Percentiles rank a stretch among this genome's conserved stretches.
Conservation (phyloP, 73 alveolate genomes). For the Paramecium sonneborni region DNA sequence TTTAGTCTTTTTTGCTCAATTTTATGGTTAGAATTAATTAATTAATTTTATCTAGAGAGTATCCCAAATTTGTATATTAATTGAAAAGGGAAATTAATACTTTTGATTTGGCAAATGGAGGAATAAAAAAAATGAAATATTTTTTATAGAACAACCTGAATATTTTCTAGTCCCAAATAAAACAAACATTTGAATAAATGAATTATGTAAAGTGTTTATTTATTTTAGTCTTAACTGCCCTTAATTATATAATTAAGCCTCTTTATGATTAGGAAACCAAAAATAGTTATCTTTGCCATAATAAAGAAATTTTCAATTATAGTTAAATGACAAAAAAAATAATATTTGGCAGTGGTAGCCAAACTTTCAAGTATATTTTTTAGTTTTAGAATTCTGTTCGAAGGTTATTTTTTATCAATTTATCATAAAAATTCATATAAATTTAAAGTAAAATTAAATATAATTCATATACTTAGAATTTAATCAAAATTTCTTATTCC, state of each 20-base stretch:
- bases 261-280: too few relatives aligned
- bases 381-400: too few relatives aligned
- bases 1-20: neutral
- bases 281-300: neutral
- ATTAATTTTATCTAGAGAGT: constrained; percentile 1
- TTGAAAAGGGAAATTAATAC: neutral
- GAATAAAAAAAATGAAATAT: neutral
- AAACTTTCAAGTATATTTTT: neutral
- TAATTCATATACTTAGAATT: constrained; percentile 8
- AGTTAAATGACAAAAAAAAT: neutral
- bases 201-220: neutral
- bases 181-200: constrained; percentile 72
- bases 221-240: too few relatives aligned
- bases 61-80: neutral
- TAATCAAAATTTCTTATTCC: constrained; percentile 6
- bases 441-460: neutral
- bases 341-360: constrained; percentile 56
- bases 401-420: too few relatives aligned
- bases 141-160: constrained; percentile 2
- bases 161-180: constrained; percentile 32
- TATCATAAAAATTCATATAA: neutral
- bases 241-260: too few relatives aligned
- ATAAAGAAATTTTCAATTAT: constrained; percentile 60
- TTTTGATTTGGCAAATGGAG: neutral
- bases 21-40: neutral